These are phyloP conservation scores for Tetraselmis chui DNA, from an alignment of 139 green algal species.

Conservation along the genomic window DNA sequence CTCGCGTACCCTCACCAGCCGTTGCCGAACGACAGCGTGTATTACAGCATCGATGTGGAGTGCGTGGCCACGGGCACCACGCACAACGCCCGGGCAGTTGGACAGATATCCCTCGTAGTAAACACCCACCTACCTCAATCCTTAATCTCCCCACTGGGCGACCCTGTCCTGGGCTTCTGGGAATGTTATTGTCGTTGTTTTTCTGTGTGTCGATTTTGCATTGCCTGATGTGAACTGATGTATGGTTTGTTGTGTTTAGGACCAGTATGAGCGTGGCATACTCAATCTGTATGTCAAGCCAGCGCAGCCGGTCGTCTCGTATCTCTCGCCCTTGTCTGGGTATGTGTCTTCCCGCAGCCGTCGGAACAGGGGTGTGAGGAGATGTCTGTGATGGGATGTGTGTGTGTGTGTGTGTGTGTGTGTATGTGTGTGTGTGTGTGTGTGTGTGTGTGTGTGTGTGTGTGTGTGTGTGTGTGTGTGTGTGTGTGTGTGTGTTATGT, in stretches of 20 bases:
- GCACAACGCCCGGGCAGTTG: conserved; percentile 75
- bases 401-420: too few species aligned
- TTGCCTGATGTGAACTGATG: too few species aligned
- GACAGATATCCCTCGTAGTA: conserved; percentile 75
- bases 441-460: too few species aligned
- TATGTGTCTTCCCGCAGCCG: not conserved
- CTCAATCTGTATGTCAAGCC: conserved; percentile 77
- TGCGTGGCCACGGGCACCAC: conserved; percentile 76
- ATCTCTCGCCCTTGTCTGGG: conserved; percentile 78
- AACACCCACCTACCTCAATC: not conserved
- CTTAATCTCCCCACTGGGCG: not conserved
- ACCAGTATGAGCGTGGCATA: conserved; percentile 61
- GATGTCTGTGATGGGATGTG: too few species aligned
- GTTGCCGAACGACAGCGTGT: conserved; percentile 7
- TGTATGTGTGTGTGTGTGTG: too few species aligned
- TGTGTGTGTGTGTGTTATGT: too few species aligned
- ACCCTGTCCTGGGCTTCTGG: not conserved
- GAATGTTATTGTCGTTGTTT: not conserved
- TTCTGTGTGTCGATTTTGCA: too few species aligned
- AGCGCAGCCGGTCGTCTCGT: conserved; percentile 57
- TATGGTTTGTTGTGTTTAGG: too few species aligned
- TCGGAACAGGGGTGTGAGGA: too few species aligned
- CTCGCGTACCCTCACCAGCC: not conserved
- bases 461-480: too few species aligned
- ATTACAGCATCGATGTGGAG: conserved; percentile 81